Evolutionary conservation across 495 filamentous ascomycete species (phyloP), one percentile per base, ranked within the genome.

Genomic region (Cercophora samala): DNA sequence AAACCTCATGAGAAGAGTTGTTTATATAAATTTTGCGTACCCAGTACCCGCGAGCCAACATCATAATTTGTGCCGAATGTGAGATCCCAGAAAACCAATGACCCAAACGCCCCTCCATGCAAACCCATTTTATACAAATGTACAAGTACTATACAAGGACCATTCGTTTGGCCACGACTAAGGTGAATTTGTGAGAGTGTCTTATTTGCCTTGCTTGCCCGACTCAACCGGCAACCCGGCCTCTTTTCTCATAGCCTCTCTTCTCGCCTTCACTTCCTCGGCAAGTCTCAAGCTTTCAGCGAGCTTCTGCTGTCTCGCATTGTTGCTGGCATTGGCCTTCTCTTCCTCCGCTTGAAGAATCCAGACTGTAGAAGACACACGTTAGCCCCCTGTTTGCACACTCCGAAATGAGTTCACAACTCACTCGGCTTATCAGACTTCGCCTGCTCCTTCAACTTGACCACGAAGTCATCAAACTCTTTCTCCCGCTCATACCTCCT

Each of bases 381-480:
- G 59, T 23, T 26, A 46, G 37, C 63, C 60, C 15, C 23, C 19
- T 15, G 8, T 22, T 37, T 6, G 4, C 9, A n/a, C 11, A n/a
- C 0, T 2, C 5, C 6, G 37, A 13, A 46, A 46, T 46, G 37
- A 13, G 15, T 13, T n/a, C 37, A 18, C 2, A 11, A 72, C 80
- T 24, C 73, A 81, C 77, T 96, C 52, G 91, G 90, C 79, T 96
- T 97, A 74, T 93, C 87, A 0, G 90, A 93, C 77, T 94, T 97
- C 9, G 92, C 91, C 81, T 93, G 91, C 70, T 93, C 84, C 83
- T 93, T 96, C 74, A 99, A 78, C 70, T 87, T 88, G 25, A 66
- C 82, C 37, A 98, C 88, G 72, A 96, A 97, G 64, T 93, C 86
- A 71, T 96, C 90, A 74, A 96, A 94, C 23, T 97, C 93, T 79